Evolutionary conservation across 768 basidiomycete species (phyloP).

Genomic region (Macrolepiota albuminosa): DNA sequence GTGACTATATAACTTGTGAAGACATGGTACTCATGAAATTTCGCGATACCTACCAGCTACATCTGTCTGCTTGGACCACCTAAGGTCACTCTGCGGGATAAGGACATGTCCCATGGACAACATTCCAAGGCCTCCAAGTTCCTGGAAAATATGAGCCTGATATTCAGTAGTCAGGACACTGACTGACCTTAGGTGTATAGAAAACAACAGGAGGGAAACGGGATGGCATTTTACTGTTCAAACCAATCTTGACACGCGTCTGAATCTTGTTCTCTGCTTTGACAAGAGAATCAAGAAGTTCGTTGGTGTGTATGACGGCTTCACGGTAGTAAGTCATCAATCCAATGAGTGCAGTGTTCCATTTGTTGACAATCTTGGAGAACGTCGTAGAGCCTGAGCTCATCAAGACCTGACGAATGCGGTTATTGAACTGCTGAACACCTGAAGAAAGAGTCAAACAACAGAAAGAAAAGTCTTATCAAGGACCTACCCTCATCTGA

Average conservation of each 20-base stretch:
- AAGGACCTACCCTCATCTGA: constrained; percentile 75
- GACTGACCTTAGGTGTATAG: constrained; percentile 82
- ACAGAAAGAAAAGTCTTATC: background rate
- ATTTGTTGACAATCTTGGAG: constrained; percentile 98
- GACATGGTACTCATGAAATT: background rate
- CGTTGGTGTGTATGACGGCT: constrained; percentile 96
- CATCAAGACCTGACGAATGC: constrained; percentile 96
- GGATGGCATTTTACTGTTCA: constrained; percentile 99
- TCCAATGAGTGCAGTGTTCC: constrained; percentile 94
- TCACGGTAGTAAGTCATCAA: constrained; percentile 98
- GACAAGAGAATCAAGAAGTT: constrained; percentile 91
- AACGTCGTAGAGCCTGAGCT: constrained; percentile 98
- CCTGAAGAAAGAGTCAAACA: constrained; percentile 33
- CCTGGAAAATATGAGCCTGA: constrained; percentile 34
- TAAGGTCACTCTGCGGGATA: constrained; percentile 94
- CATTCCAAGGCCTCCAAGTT: constrained; percentile 98
- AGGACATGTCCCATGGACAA: constrained; percentile 99
- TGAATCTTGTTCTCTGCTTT: constrained; percentile 99
- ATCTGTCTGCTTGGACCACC: constrained; percentile 99
- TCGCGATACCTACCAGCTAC: constrained; percentile 59
- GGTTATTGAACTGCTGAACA: constrained; percentile 96
- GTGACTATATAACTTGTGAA: constrained; percentile 50
- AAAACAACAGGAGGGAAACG: constrained; percentile 97
- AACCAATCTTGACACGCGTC: constrained; percentile 98
- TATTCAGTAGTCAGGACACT: constrained; percentile 2